Evolutionary conservation across 148 eudicot genomes (phyloP).

Genomic region (Oxyria digyna): DNA sequence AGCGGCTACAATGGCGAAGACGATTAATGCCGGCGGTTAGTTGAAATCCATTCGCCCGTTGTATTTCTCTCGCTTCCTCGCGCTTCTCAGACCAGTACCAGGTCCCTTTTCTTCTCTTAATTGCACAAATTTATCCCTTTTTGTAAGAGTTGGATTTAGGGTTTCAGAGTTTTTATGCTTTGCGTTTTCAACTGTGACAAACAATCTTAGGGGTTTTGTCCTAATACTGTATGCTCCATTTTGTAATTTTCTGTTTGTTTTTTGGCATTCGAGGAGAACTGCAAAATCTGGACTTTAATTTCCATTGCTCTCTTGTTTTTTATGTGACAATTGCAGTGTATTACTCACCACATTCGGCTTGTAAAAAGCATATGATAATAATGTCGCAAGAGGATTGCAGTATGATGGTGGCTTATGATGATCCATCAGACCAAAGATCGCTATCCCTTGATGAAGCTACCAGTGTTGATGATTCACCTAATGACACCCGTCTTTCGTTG

Average conservation of each 20-base stretch:
- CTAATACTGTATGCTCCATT: not conserved
- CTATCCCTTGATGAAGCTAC: constrained; percentile 67
- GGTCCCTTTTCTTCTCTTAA: not conserved
- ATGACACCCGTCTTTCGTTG: constrained; percentile 47
- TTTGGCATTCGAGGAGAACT: not conserved
- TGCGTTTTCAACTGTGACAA: not conserved
- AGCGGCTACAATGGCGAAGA: constrained; percentile 8
- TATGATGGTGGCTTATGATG: constrained; percentile 54
- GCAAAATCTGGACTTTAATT: not conserved
- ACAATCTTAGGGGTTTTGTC: not conserved
- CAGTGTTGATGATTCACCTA: constrained; percentile 76
- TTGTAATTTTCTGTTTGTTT: not conserved
- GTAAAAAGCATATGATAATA: constrained; percentile 15
- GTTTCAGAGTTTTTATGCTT: not conserved
- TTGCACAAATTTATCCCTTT: not conserved
- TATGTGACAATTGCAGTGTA: not conserved
- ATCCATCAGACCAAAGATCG: constrained; percentile 76
- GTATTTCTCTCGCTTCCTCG: not conserved
- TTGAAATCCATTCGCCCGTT: not conserved
- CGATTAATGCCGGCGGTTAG: not conserved
- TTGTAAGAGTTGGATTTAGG: constrained; percentile 6
- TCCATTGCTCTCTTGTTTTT: not conserved
- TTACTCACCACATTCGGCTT: constrained; percentile 13
- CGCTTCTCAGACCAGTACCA: not conserved
- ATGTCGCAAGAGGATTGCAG: constrained; percentile 53